These are phyloP conservation scores for Astraeus odoratus DNA, from an alignment of 768 basidiomycete genomes.

Conservation along the genomic window DNA sequence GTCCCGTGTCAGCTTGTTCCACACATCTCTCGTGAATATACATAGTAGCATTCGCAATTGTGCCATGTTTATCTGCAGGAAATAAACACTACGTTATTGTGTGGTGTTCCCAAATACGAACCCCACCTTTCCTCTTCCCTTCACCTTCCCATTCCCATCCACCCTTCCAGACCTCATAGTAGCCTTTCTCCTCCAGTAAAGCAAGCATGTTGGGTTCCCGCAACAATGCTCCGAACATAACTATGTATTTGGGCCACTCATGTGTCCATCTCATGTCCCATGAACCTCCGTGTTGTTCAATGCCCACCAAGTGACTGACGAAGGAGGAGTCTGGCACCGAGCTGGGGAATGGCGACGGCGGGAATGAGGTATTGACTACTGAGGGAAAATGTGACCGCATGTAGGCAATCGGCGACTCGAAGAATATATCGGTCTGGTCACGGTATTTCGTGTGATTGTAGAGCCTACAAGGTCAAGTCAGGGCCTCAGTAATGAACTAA, in stretches of 20 bases:
- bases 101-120: conserved; percentile 60
- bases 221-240: conserved; percentile 79
- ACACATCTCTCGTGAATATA: neutral
- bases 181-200: conserved; percentile 49
- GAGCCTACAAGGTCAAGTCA: conserved; percentile 20
- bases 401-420: conserved; percentile 60
- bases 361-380: conserved; percentile 55
- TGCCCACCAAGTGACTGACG: conserved; percentile 15
- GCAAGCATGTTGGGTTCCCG: conserved; percentile 39
- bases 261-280: conserved; percentile 48
- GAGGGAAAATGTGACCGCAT: conserved; percentile 61
- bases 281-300: conserved; percentile 21
- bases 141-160: conserved; percentile 74
- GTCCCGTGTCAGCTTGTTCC: neutral
- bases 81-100: too few species aligned
- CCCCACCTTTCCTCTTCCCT: conserved; percentile 56
- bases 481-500: conserved; percentile 2
- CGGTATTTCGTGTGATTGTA: conserved; percentile 51
- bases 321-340: conserved; percentile 41
- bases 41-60: neutral
- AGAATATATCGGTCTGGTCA: conserved; percentile 84
- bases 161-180: conserved; percentile 53
- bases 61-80: neutral
- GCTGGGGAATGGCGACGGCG: conserved; percentile 49
- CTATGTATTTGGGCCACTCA: conserved; percentile 75